Conservation (phyloP, 2,329 filamentous ascomycete species). For the Graphilbum fragrans region DNA sequence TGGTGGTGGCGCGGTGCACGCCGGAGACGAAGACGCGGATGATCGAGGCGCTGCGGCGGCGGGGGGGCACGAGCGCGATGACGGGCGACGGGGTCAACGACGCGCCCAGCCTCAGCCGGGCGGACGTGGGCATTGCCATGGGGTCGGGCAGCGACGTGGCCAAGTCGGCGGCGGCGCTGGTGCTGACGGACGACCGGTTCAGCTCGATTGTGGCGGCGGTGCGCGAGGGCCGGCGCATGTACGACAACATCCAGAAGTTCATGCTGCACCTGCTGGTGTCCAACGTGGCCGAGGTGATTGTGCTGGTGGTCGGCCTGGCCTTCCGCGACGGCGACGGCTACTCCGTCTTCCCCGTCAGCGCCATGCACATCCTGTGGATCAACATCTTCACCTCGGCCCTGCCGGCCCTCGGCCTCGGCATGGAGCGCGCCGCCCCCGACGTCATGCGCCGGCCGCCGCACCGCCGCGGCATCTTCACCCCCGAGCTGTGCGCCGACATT, state of each 20-base stretch:
- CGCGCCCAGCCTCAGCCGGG: slow-evolving; percentile 65
- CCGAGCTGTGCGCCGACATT: slow-evolving; percentile 69
- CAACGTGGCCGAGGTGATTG: slow-evolving; percentile 75
- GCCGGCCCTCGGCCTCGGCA: slow-evolving; percentile 78
- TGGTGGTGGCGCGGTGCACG: slow-evolving; percentile 75
- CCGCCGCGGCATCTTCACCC: slow-evolving; percentile 63
- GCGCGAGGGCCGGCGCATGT: slow-evolving; percentile 72
- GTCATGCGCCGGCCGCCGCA: slow-evolving; percentile 75
- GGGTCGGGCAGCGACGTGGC: slow-evolving; percentile 79
- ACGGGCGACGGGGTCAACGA: slow-evolving; percentile 85
- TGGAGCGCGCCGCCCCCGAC: slow-evolving; percentile 62
- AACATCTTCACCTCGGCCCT: slow-evolving; percentile 86
- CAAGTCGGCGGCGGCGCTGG: slow-evolving; percentile 71
- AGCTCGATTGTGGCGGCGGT: slow-evolving; percentile 75
- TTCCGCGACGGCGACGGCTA: slow-evolving; percentile 62
- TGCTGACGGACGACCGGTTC: slow-evolving; percentile 81
- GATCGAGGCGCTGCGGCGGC: slow-evolving; percentile 76
- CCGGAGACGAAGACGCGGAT: slow-evolving; percentile 82
- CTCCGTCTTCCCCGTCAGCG: slow-evolving; percentile 77
- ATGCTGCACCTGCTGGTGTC: slow-evolving; percentile 67
- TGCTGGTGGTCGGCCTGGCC: slow-evolving; percentile 66
- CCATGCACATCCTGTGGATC: slow-evolving; percentile 84
- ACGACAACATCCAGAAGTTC: slow-evolving; percentile 84
- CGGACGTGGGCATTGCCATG: slow-evolving; percentile 85
- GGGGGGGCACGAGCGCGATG: slow-evolving; percentile 70